Evolutionary conservation across 345 rosid species (phyloP).

Genomic region (Camelina hispida): DNA sequence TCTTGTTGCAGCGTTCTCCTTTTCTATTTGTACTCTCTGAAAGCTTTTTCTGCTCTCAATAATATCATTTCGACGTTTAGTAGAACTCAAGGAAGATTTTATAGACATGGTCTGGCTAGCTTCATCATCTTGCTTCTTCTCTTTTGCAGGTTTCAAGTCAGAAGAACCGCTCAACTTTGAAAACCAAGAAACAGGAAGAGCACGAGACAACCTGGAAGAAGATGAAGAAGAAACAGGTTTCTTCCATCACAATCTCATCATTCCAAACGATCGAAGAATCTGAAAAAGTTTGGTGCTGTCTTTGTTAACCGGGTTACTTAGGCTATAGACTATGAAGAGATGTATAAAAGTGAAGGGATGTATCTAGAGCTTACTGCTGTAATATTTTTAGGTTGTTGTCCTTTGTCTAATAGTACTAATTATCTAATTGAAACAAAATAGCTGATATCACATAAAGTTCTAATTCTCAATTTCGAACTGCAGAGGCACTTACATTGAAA

Average conservation of each 20-base stretch:
- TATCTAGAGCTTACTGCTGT: constrained; percentile 35
- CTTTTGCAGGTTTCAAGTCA: constrained; percentile 6
- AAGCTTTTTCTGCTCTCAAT: constrained; percentile 48
- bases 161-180: constrained; percentile 57
- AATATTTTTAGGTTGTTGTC: constrained; percentile 30
- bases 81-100: too few relatives aligned
- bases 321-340: constrained; percentile 3
- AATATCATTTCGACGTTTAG: not conserved
- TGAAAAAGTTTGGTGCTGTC: constrained; percentile 14
- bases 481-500: constrained; percentile 70
- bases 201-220: constrained; percentile 51
- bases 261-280: constrained; percentile 18
- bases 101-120: too few relatives aligned
- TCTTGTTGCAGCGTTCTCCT: constrained; percentile 46
- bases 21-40: constrained; percentile 62
- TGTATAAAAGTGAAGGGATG: constrained; percentile 26
- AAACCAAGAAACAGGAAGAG: constrained; percentile 62
- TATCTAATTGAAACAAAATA: constrained; percentile 11
- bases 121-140: not conserved
- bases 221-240: constrained; percentile 45
- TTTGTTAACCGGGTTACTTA: constrained; percentile 3
- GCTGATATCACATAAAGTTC: not conserved
- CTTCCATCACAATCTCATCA: constrained; percentile 75
- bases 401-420: constrained; percentile 5
- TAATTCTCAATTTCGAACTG: not conserved